Conservation (phyloP, 345 rosid genomes). For the Sisymbrium altissimum region DNA sequence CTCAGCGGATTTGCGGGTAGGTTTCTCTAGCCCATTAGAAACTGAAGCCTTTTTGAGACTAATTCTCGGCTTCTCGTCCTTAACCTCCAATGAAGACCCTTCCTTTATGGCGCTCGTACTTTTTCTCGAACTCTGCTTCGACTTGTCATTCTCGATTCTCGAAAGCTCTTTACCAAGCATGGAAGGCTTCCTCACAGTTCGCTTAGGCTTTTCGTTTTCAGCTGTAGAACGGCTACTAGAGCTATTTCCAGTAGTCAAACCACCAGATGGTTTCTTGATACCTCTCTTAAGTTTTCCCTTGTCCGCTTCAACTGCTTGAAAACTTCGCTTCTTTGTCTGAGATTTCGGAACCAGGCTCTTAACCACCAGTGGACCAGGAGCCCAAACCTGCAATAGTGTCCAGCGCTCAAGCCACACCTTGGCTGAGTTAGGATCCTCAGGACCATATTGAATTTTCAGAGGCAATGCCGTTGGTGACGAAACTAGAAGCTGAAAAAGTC, state of each 20-base stretch:
- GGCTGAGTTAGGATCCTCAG: conserved; percentile 58
- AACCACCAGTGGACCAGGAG: conserved; percentile 38
- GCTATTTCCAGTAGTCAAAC: conserved; percentile 36
- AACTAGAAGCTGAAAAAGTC: conserved; percentile 53
- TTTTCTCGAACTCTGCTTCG: conserved; percentile 49
- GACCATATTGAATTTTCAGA: conserved; percentile 47
- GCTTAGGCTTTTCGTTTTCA: conserved; percentile 48
- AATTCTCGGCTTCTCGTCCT: conserved; percentile 43
- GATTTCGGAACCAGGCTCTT: conserved; percentile 35
- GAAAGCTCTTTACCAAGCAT: conserved; percentile 44
- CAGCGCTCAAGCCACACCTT: conserved; percentile 75
- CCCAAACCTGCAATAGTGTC: conserved; percentile 60
- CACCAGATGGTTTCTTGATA: conserved; percentile 41
- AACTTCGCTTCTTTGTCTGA: conserved; percentile 35
- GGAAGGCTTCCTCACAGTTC: conserved; percentile 46
- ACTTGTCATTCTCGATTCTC: conserved; percentile 48
- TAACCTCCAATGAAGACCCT: conserved; percentile 40
- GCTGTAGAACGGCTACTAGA: conserved; percentile 35
- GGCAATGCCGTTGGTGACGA: conserved; percentile 42
- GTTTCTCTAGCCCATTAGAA: conserved; percentile 37
- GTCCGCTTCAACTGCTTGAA: conserved; percentile 37
- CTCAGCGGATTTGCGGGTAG: conserved; percentile 36
- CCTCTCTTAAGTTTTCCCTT: conserved; percentile 46
- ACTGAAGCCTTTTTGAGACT: conserved; percentile 39
- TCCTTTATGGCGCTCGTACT: conserved; percentile 42